These are phyloP conservation scores for Trametes polyzona DNA, from an alignment of 1,284 basidiomycete genomes.

Conservation along the genomic window DNA sequence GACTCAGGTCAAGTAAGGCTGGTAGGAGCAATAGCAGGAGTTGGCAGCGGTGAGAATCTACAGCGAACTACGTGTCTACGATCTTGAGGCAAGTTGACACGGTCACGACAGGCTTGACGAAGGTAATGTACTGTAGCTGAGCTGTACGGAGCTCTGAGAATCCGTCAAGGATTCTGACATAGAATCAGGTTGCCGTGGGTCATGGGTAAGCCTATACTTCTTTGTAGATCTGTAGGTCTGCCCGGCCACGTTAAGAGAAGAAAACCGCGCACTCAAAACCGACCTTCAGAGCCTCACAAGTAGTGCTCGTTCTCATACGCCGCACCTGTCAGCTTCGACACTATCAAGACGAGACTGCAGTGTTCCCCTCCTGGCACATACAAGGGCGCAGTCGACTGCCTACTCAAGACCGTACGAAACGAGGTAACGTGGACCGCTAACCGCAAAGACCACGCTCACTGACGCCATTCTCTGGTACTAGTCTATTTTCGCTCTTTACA, in stretches of 20 bases:
- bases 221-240: no score
- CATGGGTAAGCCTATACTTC: no score
- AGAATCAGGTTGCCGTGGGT: slow-evolving; percentile 64
- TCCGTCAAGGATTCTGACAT: background rate
- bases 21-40: slow-evolving; percentile 62
- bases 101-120: slow-evolving; percentile 56
- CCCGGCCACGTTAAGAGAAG: no score
- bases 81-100: background rate
- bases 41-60: slow-evolving; percentile 57
- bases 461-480: slow-evolving; percentile 1
- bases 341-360: slow-evolving; percentile 74
- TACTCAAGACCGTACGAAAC: slow-evolving; percentile 62
- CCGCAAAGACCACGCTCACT: background rate
- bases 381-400: slow-evolving; percentile 66
- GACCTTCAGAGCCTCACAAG: no score
- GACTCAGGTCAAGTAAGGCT: slow-evolving; percentile 45
- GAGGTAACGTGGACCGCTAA: slow-evolving; percentile 50
- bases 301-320: no score
- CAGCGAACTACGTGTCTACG: background rate
- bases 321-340: slow-evolving; percentile 71
- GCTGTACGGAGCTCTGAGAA: background rate
- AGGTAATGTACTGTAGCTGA: slow-evolving; percentile 41
- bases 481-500: slow-evolving; percentile 57
- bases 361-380: slow-evolving; percentile 76
- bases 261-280: no score